These are phyloP conservation scores for Nissolia schottii DNA, from an alignment of 306 rosid genomes.

Conservation along the genomic window DNA sequence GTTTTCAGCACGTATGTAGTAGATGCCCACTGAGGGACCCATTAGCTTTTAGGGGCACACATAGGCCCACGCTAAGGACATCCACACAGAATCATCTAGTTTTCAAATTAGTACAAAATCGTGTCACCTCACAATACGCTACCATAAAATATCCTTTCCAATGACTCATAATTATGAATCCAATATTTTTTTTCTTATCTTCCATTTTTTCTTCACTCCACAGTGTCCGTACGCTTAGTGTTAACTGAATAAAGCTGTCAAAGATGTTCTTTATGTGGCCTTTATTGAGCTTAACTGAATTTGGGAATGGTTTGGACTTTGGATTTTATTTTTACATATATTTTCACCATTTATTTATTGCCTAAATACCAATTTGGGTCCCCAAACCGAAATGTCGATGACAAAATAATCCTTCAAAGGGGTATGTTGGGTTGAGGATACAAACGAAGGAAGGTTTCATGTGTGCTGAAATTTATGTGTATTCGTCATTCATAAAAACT, in stretches of 20 bases:
- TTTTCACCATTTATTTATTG: too few relatives aligned
- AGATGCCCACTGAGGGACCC: constrained; percentile 41
- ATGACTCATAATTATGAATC: background rate
- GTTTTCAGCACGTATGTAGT: constrained; percentile 40
- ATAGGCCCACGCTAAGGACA: constrained; percentile 43
- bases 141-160: constrained; percentile 19
- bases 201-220: background rate
- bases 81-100: constrained; percentile 32
- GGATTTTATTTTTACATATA: too few relatives aligned
- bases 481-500: too few relatives aligned
- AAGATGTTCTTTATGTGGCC: constrained; percentile 35
- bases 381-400: too few relatives aligned
- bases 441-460: too few relatives aligned
- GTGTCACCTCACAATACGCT: constrained; percentile 34
- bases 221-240: constrained; percentile 9
- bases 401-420: too few relatives aligned
- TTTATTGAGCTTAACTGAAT: constrained; percentile 18
- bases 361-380: too few relatives aligned
- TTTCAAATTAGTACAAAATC: constrained; percentile 18
- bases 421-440: too few relatives aligned
- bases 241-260: constrained; percentile 4
- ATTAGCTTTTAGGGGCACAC: constrained; percentile 29
- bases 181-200: background rate
- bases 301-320: too few relatives aligned
- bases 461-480: too few relatives aligned